A percentile compares a stretch with the other conserved stretches of the same genome.
Evolutionary conservation across 305 asterid species (phyloP).

Genomic region (Solanum hybrid): DNA sequence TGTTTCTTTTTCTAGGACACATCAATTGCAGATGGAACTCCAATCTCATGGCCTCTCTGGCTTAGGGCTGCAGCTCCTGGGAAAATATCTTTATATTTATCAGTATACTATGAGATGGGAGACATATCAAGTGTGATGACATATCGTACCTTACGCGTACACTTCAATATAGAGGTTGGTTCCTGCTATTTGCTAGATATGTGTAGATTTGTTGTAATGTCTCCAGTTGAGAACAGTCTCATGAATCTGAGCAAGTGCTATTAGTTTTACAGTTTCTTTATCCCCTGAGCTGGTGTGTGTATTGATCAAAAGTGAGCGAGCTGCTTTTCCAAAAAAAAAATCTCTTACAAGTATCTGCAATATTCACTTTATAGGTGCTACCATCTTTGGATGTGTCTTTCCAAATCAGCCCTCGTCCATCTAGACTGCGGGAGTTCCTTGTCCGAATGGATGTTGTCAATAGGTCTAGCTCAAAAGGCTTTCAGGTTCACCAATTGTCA

Average conservation of each 20-base stretch:
- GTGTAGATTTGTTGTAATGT: conserved; percentile 2
- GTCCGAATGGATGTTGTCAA: conserved; percentile 84
- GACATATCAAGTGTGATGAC: conserved; percentile 53
- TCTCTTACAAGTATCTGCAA: conserved; percentile 6
- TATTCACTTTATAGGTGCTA: conserved; percentile 44
- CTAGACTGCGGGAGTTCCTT: conserved; percentile 75
- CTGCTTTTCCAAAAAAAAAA: not conserved
- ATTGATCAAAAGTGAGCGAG: not conserved
- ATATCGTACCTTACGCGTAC: conserved; percentile 86
- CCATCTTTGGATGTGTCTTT: conserved; percentile 87
- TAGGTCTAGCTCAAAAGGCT: conserved; percentile 67
- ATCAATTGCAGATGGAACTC: conserved; percentile 42
- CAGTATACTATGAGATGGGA: conserved; percentile 77
- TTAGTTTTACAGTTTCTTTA: not conserved
- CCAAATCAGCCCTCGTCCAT: conserved; percentile 67
- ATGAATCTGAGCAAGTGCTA: not conserved
- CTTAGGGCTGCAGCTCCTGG: conserved; percentile 94
- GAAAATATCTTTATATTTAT: conserved; percentile 50
- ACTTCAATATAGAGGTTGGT: conserved; percentile 67
- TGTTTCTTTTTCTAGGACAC: conserved; percentile 34
- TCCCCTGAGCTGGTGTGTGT: not conserved
- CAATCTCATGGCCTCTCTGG: conserved; percentile 86
- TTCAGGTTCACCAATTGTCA: conserved; percentile 84
- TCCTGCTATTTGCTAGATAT: conserved; percentile 11
- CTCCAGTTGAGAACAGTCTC: not conserved